Evolutionary conservation across 495 filamentous ascomycete genomes (phyloP).

Genomic region (Astrocystis sublimbata): DNA sequence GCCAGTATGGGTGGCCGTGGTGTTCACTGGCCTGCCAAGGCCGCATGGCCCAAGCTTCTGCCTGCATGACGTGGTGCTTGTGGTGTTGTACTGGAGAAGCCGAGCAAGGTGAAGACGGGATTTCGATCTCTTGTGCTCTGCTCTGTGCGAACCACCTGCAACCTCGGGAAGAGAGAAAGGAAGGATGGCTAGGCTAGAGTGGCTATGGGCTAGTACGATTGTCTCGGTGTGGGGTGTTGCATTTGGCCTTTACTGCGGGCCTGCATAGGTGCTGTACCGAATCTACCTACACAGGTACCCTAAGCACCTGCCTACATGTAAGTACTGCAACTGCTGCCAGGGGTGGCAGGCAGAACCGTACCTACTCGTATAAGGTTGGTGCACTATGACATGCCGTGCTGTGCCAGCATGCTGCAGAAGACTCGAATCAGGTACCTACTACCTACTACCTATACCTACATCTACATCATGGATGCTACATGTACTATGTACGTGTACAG

Average conservation of each 20-base stretch:
- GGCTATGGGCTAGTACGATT: background rate
- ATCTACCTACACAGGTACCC: background rate
- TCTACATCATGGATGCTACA: too few relatives aligned
- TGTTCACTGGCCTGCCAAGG: conserved; percentile 8
- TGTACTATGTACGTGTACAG: too few relatives aligned
- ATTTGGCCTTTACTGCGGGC: background rate
- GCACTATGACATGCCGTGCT: background rate
- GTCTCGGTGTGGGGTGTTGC: conserved; percentile 17
- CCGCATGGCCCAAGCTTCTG: conserved; percentile 12
- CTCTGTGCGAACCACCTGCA: too few relatives aligned
- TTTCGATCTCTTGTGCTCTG: conserved; percentile 3
- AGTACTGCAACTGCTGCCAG: too few relatives aligned
- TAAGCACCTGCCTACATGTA: too few relatives aligned
- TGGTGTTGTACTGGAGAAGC: background rate
- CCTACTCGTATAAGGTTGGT: too few relatives aligned
- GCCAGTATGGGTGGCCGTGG: background rate
- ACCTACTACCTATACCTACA: too few relatives aligned
- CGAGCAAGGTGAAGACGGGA: background rate
- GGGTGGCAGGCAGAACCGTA: too few relatives aligned
- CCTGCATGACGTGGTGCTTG: conserved; percentile 13
- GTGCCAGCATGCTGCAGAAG: background rate
- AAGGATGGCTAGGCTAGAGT: too few relatives aligned
- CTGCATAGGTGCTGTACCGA: background rate
- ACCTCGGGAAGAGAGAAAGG: too few relatives aligned
- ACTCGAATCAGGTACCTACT: too few relatives aligned